Percentiles rank a stretch among this genome's conserved stretches.
These are phyloP conservation scores for Trichophaea hybrida DNA, from an alignment of 2,329 filamentous ascomycete genomes.

Conservation along the genomic window DNA sequence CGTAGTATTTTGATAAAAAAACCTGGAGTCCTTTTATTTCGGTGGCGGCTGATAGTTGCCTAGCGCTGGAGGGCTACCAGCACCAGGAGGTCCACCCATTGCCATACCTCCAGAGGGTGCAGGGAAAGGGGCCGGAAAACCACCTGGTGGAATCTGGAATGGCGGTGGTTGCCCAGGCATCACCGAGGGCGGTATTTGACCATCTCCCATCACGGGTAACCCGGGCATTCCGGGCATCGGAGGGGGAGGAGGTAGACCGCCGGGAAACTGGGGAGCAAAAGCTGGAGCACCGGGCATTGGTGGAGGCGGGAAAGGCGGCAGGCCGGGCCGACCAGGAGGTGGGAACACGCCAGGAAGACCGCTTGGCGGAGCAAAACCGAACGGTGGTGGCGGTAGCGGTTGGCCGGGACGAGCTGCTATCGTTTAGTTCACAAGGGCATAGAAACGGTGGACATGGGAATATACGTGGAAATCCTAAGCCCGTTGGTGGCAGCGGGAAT, in stretches of 20 bases:
- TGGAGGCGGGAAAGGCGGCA: conserved; percentile 40
- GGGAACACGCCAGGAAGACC: conserved; percentile 33
- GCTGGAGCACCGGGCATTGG: conserved; percentile 29
- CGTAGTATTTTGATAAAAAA: neutral
- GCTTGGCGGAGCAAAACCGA: conserved; percentile 26
- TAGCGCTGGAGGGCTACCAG: neutral
- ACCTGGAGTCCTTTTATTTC: neutral
- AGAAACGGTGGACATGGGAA: conserved; percentile 19
- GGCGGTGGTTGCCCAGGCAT: conserved; percentile 6
- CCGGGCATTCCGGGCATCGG: conserved; percentile 29
- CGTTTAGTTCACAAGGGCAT: conserved; percentile 12
- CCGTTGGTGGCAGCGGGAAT: conserved; percentile 40
- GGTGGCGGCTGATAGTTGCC: neutral
- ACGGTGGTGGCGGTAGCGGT: conserved; percentile 34
- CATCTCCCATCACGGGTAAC: neutral
- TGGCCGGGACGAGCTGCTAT: conserved; percentile 26
- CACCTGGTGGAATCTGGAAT: neutral
- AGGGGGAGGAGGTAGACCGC: conserved; percentile 38
- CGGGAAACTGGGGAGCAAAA: conserved; percentile 15
- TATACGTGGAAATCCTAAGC: conserved; percentile 45
- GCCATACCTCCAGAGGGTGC: neutral
- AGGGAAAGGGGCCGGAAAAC: neutral
- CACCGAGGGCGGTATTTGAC: conserved; percentile 10
- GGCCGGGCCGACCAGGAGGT: conserved; percentile 31
- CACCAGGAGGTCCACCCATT: neutral